Evolutionary conservation across 176 grass and related monocot genomes (phyloP), one percentile per base, ranked within the genome.

Genomic region (Lolium perenne): DNA sequence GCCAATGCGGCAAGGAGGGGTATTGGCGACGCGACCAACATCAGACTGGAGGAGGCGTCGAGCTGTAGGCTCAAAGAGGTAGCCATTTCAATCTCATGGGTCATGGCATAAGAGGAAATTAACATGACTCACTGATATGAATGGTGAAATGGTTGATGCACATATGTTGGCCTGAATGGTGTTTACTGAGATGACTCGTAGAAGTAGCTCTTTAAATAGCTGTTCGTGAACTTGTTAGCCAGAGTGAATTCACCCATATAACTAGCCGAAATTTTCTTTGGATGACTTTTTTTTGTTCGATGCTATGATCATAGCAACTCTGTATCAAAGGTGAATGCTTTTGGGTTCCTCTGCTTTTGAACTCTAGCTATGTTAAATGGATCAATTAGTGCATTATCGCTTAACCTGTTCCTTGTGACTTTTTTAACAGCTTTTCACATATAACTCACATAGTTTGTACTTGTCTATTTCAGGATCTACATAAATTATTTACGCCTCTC

Each of bases 391-490:
- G 15, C 20, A 49, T 22, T 38, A 7, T 17, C 0, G 15, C 38
- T 85, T 68, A 65, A 18, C 48, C 49, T 75, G 58, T 69, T 57
- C 0, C 5, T 13, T 45, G 32, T 15, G n/a, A 65, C 3, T 66
- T 32, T 43, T 43, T 65, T 1, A 35, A 45, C 65, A 63, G 6
- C 13, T 62, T 43, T 43, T 79, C 7, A 43, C 41, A 43, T 43
- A 7, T 6, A 60, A 29, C 71, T 13, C 15, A 41, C 64, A 65
- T 50, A 13, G 21, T 20, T 20, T 83, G 38, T 62, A 45, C 11
- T 84, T 91, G 23, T 54, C 55, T 78, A 73, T 86, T 69, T 22
- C 89, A 96, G 94, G 86, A 91, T 93, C 63, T 88, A 5, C 14
- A 40, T 77, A 71, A 83, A 84, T 55, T 85, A 40, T 89, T 94